phyloP scores from a whole-genome alignment of 495 filamentous ascomycete species.

The Podospora comata region DNA sequence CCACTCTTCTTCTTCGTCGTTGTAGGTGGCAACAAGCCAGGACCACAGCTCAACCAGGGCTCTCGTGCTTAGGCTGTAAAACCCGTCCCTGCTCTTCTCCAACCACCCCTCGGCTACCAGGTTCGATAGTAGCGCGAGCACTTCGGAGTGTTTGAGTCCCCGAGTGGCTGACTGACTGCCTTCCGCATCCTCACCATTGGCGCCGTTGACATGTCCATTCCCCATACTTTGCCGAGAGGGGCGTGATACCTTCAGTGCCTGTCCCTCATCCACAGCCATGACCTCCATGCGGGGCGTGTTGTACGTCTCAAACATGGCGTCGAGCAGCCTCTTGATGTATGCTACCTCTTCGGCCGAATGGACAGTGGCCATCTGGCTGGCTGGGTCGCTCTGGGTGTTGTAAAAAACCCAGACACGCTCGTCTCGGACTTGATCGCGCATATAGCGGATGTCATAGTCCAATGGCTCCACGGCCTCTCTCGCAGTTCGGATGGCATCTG shows the following conservation, averaged over 20 bases:
- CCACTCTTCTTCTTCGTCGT: constrained; percentile 61
- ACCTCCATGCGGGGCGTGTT: constrained; percentile 74
- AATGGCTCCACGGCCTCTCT: constrained; percentile 71
- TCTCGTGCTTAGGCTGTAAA: constrained; percentile 70
- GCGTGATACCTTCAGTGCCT: constrained; percentile 65
- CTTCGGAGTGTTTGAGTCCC: constrained; percentile 70
- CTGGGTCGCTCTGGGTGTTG: constrained; percentile 79
- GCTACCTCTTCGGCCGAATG: constrained; percentile 81
- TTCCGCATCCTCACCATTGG: constrained; percentile 30
- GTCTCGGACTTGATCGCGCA: constrained; percentile 55
- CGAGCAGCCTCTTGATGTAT: constrained; percentile 82
- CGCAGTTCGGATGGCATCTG: constrained; percentile 62
- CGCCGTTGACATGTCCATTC: constrained; percentile 39
- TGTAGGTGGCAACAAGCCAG: constrained; percentile 83
- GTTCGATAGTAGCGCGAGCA: constrained; percentile 64
- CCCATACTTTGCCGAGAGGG: constrained; percentile 41
- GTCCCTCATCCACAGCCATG: constrained; percentile 71
- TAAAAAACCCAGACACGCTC: constrained; percentile 69
- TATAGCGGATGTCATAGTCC: constrained; percentile 81
- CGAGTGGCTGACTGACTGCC: constrained; percentile 33
- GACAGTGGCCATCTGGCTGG: constrained; percentile 83
- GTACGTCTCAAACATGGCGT: constrained; percentile 85
- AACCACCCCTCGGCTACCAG: constrained; percentile 84
- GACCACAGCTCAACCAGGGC: constrained; percentile 78
- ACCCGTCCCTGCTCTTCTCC: constrained; percentile 64